phyloP scores from a whole-genome alignment of 2,329 filamentous ascomycete species.

The Aspergillus alliaceus region DNA sequence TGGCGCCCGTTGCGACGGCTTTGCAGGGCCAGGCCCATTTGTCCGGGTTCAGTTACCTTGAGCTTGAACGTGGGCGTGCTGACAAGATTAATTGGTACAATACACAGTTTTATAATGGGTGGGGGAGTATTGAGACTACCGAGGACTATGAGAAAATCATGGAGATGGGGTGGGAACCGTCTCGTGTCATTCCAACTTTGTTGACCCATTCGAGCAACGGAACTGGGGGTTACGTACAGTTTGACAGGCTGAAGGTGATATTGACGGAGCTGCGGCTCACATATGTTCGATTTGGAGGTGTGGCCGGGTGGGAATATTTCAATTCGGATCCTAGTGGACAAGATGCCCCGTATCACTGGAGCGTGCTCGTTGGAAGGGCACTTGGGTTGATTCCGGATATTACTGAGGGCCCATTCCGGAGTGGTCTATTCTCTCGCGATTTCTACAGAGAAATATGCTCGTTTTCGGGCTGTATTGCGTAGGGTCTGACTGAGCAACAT shows the following conservation, averaged over 20 bases:
- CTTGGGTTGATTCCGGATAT: not conserved
- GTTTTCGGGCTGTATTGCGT: too few species aligned
- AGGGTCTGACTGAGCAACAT: not conserved
- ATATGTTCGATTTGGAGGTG: not conserved
- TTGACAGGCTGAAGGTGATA: not conserved
- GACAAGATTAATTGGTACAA: not conserved
- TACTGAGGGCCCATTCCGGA: too few species aligned
- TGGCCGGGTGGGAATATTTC: not conserved
- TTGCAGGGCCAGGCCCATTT: not conserved
- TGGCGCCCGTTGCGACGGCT: not conserved
- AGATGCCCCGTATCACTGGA: not conserved
- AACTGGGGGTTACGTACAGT: too few species aligned
- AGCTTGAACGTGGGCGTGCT: not conserved
- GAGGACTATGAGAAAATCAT: not conserved
- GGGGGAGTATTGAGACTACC: not conserved
- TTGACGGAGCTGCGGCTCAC: not conserved
- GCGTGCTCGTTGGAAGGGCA: not conserved
- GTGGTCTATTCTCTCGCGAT: too few species aligned
- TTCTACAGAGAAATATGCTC: too few species aligned
- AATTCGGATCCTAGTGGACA: not conserved
- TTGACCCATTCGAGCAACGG: too few species aligned
- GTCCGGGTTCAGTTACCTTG: not conserved
- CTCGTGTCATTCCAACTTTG: too few species aligned
- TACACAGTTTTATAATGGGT: not conserved
- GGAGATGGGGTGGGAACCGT: not conserved